A percentile compares a stretch with the other conserved stretches of the same genome.
phyloP scores from a whole-genome alignment of 148 eudicot species.

The Oxyria digyna region DNA sequence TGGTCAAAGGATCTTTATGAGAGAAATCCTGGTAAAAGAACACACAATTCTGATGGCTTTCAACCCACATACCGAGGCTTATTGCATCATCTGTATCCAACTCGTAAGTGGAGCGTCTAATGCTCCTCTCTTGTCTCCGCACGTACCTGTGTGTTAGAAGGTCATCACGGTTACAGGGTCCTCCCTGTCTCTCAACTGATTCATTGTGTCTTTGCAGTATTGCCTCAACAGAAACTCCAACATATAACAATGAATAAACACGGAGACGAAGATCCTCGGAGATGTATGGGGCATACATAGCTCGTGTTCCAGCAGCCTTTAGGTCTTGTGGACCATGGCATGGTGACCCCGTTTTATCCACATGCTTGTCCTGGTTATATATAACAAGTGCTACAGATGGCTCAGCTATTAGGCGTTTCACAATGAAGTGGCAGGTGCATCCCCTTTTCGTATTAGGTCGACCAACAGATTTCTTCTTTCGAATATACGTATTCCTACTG shows the following conservation, averaged over 20 bases:
- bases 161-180: constrained; percentile 83
- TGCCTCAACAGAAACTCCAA: constrained; percentile 87
- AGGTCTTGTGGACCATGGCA: constrained; percentile 94
- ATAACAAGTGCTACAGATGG: constrained; percentile 78
- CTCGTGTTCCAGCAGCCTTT: constrained; percentile 80
- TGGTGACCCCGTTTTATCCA: constrained; percentile 71
- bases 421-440: constrained; percentile 89
- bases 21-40: constrained; percentile 81
- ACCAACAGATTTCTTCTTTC: constrained; percentile 73
- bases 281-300: constrained; percentile 92
- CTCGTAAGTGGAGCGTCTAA: constrained; percentile 62
- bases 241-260: constrained; percentile 63
- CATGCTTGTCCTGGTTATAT: constrained; percentile 80
- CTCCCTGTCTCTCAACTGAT: constrained; percentile 84
- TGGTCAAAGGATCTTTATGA: constrained; percentile 51
- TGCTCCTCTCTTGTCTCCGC: constrained; percentile 80
- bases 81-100: constrained; percentile 76
- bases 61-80: constrained; percentile 80
- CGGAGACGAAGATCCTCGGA: constrained; percentile 92
- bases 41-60: constrained; percentile 49
- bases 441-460: constrained; percentile 96
- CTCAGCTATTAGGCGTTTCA: constrained; percentile 77
- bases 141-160: constrained; percentile 87
- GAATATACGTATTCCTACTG: constrained; percentile 57
- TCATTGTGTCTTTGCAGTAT: constrained; percentile 95